A percentile compares a stretch with the other conserved stretches of the same genome.
Evolutionary conservation across 805 yeast species (phyloP).

Genomic region (Teunomyces funiuensis): DNA sequence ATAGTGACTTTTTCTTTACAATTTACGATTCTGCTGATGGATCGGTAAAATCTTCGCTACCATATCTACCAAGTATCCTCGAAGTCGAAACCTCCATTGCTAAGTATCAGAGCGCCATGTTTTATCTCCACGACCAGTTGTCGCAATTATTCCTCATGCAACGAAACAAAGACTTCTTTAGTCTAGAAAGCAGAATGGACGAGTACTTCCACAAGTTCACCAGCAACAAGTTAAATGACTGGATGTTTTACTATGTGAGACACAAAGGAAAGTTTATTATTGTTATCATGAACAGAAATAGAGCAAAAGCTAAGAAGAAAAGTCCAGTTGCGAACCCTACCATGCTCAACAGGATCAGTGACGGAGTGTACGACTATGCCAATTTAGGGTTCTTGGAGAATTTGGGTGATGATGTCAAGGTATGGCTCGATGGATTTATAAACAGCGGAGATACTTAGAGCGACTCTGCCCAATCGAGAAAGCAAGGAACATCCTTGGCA

Average conservation of each 20-base stretch:
- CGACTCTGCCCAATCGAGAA: constrained; percentile 28
- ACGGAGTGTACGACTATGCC: constrained; percentile 29
- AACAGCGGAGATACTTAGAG: constrained; percentile 15
- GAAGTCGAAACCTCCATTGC: constrained; percentile 11
- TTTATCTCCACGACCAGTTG: constrained; percentile 40
- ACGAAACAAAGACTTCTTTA: constrained; percentile 23
- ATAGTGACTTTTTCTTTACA: constrained; percentile 38
- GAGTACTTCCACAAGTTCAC: constrained; percentile 44
- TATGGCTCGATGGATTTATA: constrained; percentile 37
- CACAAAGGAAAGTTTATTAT: constrained; percentile 30
- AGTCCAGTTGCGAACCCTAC: constrained; percentile 5
- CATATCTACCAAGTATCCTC: constrained; percentile 26
- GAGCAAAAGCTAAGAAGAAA: constrained; percentile 17
- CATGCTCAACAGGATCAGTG: constrained; percentile 16
- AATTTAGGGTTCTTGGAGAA: constrained; percentile 40
- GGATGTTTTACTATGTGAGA: constrained; percentile 42
- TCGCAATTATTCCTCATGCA: constrained; percentile 29
- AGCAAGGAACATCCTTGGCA: constrained; percentile 41
- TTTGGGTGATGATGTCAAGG: constrained; percentile 42
- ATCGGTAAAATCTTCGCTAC: constrained; percentile 36
- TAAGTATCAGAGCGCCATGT: constrained; percentile 28
- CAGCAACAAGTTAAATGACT: constrained; percentile 35
- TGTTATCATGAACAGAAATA: constrained; percentile 34
- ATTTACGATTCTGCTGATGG: constrained; percentile 26
- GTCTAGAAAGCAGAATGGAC: constrained; percentile 15